phyloP scores from a whole-genome alignment of 2,329 filamentous ascomycete species.

The Pseudopithomyces maydicus region DNA sequence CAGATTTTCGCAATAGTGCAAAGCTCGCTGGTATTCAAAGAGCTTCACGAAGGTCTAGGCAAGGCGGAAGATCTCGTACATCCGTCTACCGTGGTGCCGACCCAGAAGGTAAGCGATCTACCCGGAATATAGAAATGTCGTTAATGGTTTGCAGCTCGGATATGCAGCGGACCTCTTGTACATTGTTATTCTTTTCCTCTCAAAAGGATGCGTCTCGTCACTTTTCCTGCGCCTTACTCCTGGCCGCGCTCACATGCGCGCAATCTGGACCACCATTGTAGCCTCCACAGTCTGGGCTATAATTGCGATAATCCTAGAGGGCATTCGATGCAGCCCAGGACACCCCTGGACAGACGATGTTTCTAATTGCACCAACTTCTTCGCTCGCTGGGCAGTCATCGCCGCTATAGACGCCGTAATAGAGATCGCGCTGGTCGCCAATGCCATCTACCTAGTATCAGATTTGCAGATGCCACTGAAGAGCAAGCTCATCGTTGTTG shows the following conservation, averaged over 20 bases:
- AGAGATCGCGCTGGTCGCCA: background rate
- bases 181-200: background rate
- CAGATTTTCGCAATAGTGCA: conserved; percentile 1
- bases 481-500: conserved; percentile 1
- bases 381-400: background rate
- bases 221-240: conserved; percentile 1
- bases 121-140: too few species aligned
- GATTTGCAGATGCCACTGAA: conserved; percentile 1
- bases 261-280: background rate
- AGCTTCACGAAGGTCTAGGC: background rate
- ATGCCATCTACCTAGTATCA: background rate
- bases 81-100: background rate
- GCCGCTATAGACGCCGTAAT: background rate
- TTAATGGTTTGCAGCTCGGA: too few species aligned
- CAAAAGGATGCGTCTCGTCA: background rate
- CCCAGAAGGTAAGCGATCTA: too few species aligned
- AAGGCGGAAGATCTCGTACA: background rate
- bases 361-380: background rate
- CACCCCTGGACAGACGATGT: background rate
- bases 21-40: background rate
- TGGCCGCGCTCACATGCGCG: background rate
- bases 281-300: background rate
- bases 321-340: too few species aligned
- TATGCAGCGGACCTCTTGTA: background rate
- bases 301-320: too few species aligned